These are phyloP conservation scores for Geranium rotundifolium DNA, from an alignment of 345 rosid species.

Conservation along the genomic window DNA sequence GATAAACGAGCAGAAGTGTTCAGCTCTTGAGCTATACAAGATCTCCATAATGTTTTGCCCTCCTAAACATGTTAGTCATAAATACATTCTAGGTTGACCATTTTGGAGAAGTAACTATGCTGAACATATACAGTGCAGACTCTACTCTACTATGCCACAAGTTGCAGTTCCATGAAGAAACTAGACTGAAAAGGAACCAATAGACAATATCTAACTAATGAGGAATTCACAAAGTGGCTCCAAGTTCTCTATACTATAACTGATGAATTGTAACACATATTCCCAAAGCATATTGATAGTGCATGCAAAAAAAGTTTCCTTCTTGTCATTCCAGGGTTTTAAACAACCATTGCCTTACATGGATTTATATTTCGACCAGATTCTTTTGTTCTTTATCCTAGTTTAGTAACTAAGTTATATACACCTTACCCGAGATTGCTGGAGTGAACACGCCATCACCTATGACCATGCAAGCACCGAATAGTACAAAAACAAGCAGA, in stretches of 20 bases:
- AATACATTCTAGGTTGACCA: background rate
- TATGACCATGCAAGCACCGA: conserved; percentile 20
- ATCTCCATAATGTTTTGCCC: background rate
- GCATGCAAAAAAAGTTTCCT: too few species aligned
- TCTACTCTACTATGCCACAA: background rate
- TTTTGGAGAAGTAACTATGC: background rate
- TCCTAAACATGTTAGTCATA: background rate
- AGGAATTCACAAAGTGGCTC: background rate
- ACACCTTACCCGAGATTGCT: conserved; percentile 12
- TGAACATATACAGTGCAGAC: background rate
- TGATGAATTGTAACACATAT: too few species aligned
- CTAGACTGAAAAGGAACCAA: background rate
- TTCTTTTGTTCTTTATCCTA: background rate
- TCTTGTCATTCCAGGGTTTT: too few species aligned
- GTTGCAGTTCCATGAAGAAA: background rate
- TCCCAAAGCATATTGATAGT: too few species aligned
- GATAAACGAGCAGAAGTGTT: too few species aligned
- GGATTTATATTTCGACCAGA: background rate
- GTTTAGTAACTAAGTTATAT: background rate
- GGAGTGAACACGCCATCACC: conserved; percentile 19
- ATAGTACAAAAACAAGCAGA: conserved; percentile 13
- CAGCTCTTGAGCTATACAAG: background rate
- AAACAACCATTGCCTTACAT: too few species aligned
- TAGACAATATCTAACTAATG: conserved; percentile 1
- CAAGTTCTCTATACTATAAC: background rate